Evolutionary conservation across 257 asterid species (phyloP), one percentile per base, ranked within the genome.

Genomic region (Paraleonurus japonicus): DNA sequence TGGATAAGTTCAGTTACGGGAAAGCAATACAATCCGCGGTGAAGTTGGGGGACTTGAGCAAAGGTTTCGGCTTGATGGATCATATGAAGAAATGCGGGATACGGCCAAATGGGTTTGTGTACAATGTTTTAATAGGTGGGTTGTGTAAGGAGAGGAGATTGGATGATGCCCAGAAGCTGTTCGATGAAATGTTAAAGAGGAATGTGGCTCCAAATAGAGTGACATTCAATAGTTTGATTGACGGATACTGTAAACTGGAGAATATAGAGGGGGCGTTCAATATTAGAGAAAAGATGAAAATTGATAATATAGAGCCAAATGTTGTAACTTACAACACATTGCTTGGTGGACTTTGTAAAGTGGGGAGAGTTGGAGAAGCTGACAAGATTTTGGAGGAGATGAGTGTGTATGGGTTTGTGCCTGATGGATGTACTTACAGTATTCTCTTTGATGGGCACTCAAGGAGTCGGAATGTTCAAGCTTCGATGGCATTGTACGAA

Each of bases 81-180:
- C 71, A 17, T 61, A 90, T 92, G 98, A 76, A 71, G 50, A 72
- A 33, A 7, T 55, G 66, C 27, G 85, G 89, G 35, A 35, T 74
- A 30, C 58, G 67, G 75, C 86, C 91, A 0, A 81, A 73, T 69
- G 78, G 80, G 41, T 92, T 90, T 75, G 95, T 87, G 67, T 92
- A 85, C 68, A 92, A 90, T 77, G 98, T 92, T 70, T 71, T 92
- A 75, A 88, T 92, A 37, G 86, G 92, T 45, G 97, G 93, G 24
- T 69, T 88, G 85, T 87, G 97, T 62, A 88, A 85, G 81, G 93
- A 81, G 88, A 78, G 47, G 83, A 87, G 87, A 69, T 71, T 87
- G 32, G 80, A 55, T n/a, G 93, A 89, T 16, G 98, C 97, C 2
- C 48, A 37, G 74, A 81, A 87, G 61, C 60, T 92, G 88, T 84